Conservation (phyloP, 495 filamentous ascomycete genomes). For the Talaromyces trachyspermus region DNA sequence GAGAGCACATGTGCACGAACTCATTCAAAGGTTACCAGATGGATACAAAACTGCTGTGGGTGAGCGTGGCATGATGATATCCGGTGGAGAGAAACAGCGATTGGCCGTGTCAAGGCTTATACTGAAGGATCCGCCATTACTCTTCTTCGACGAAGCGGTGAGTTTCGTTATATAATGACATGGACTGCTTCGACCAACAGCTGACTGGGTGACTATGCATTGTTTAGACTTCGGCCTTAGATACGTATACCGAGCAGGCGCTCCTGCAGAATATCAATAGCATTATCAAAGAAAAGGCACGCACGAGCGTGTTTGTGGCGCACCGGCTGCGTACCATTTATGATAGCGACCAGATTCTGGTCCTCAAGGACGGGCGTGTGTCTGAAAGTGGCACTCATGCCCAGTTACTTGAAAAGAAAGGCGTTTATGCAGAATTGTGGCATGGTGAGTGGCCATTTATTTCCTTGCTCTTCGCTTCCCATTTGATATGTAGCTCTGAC, state of each 20-base stretch:
- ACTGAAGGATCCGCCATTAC: conserved; percentile 82
- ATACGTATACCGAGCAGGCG: conserved; percentile 91
- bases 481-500: not conserved
- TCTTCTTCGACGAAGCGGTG: conserved; percentile 96
- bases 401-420: conserved; percentile 68
- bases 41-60: conserved; percentile 91
- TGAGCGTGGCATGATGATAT: conserved; percentile 97
- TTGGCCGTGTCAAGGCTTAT: conserved; percentile 80
- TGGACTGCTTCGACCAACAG: not conserved
- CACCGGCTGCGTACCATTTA: conserved; percentile 89
- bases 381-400: conserved; percentile 82
- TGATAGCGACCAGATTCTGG: conserved; percentile 91
- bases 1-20: conserved; percentile 77
- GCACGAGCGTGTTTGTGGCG: conserved; percentile 91
- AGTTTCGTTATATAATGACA: conserved; percentile 17
- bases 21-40: conserved; percentile 67
- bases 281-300: conserved; percentile 78
- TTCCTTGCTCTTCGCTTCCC: not conserved
- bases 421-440: conserved; percentile 88
- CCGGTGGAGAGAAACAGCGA: conserved; percentile 92
- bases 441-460: conserved; percentile 75
- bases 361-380: conserved; percentile 73
- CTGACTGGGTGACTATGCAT: conserved; percentile 8
- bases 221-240: conserved; percentile 72
- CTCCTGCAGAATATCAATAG: conserved; percentile 90